A percentile compares a stretch with the other conserved stretches of the same genome.
Evolutionary conservation across 1,284 basidiomycete genomes (phyloP).

Genomic region (Laetiporus sulphureus): DNA sequence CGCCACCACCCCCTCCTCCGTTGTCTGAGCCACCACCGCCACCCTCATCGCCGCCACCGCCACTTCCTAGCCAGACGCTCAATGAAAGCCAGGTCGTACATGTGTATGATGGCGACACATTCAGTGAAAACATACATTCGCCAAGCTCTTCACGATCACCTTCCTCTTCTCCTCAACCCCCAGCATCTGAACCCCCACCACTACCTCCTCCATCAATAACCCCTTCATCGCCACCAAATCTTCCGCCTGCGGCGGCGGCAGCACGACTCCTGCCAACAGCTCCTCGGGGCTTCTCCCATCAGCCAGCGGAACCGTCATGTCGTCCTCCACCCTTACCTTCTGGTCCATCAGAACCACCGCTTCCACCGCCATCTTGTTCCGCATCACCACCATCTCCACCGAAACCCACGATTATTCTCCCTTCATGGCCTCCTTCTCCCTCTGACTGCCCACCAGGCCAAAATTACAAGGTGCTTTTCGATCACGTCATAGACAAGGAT

Average conservation of each 20-base stretch:
- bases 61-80: background rate
- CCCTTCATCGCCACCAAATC: conserved; percentile 24
- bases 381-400: conserved; percentile 19
- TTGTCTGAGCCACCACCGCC: conserved; percentile 12
- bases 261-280: conserved; percentile 17
- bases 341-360: conserved; percentile 16
- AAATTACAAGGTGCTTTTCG: conserved; percentile 57
- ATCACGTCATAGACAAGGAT: conserved; percentile 47
- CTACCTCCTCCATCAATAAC: conserved; percentile 19
- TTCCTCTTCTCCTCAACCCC: conserved; percentile 19
- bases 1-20: conserved; percentile 3
- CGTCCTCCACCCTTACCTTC: conserved; percentile 9
- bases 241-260: conserved; percentile 10
- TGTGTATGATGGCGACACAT: no score
- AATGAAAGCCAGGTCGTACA: no score
- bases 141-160: conserved; percentile 11
- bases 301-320: conserved; percentile 1
- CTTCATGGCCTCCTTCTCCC: conserved; percentile 39
- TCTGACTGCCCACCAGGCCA: conserved; percentile 39
- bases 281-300: no score
- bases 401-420: conserved; percentile 26
- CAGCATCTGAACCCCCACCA: conserved; percentile 19
- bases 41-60: conserved; percentile 11
- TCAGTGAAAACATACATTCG: no score
- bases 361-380: conserved; percentile 13